Conservation (phyloP, 2,329 filamentous ascomycete species). For the Aureobasidium sp. region DNA sequence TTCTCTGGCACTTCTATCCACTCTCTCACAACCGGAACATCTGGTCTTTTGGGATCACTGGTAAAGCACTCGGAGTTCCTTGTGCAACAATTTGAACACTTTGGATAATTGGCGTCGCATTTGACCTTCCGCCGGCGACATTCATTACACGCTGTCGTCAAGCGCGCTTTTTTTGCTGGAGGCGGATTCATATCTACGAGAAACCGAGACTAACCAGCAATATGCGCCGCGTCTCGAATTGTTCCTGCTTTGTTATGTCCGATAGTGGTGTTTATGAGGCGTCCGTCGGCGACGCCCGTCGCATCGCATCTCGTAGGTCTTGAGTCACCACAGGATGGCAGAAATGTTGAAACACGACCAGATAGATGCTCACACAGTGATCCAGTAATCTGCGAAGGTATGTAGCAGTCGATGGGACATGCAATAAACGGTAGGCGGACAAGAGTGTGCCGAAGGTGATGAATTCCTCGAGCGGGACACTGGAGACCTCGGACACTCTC, state of each 20-base stretch:
- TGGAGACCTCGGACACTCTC: not conserved
- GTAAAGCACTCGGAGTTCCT: constrained; percentile 13
- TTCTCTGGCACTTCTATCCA: constrained; percentile 1
- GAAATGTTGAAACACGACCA: not conserved
- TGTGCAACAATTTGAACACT: constrained; percentile 6
- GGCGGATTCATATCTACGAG: not conserved
- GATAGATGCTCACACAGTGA: no score
- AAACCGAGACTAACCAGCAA: not conserved
- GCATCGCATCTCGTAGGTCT: not conserved
- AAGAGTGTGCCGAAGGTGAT: not conserved
- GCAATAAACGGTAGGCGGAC: not conserved
- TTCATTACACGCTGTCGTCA: constrained; percentile 16
- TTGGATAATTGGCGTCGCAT: constrained; percentile 18
- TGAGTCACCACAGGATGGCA: not conserved
- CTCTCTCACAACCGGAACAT: constrained; percentile 1
- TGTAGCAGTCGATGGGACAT: not conserved
- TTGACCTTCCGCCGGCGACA: constrained; percentile 16
- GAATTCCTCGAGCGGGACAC: not conserved
- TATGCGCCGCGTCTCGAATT: not conserved
- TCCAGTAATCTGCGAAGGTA: no score
- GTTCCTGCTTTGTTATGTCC: not conserved
- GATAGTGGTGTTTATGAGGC: not conserved
- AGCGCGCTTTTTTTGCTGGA: constrained; percentile 5
- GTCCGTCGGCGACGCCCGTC: not conserved
- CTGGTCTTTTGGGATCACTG: constrained; percentile 11